Evolutionary conservation across 2,329 filamentous ascomycete genomes (phyloP), one percentile per base, ranked within the genome.

Genomic region (Botrytis porri): DNA sequence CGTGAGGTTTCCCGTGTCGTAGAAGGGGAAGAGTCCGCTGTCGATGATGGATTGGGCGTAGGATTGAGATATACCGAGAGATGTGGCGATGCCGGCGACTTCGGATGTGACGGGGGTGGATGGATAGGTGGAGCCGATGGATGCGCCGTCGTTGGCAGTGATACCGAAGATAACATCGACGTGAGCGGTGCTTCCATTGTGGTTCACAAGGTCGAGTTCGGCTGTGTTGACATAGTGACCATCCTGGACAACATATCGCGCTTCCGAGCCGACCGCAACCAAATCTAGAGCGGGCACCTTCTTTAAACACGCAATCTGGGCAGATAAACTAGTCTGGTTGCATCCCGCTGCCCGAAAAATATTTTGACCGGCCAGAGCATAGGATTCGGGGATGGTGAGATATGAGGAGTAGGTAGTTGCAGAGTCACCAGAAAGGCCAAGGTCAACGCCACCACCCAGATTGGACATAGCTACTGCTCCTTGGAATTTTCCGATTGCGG

Each of bases 381-480:
- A 87, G 5, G 85, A 86, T 67, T 86, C 80, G 7, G 83, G 77
- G 54, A 88, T 82, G 0, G 86, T 88, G 69, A 85, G 84, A 79
- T 88, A 88, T 9, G 84, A 83, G 59, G 84, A 86, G 79, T 88
- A 88, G 0, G 85, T 86, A 1, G 86, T 87, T 10, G 85, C 85
- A 70, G 88, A 88, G 75, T 85, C 83, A 39, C 84, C 82, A 4
- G 78, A 78, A 5, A 85, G 78, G 0, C 85, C 86, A 9, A 88
- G 80, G 8, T 81, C 81, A 0, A 84, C 83, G 39, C 87, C 84
- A 4, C 86, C 86, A 35, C 86, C 87, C 0, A 88, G 81, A 72
- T 88, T 88, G 0, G 85, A 85, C 81, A 86, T 83, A 0, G 84
- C 81, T 6, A 87, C 80, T 2, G 83, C 85, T 14, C 84, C 84